Conservation (phyloP, 2,329 filamentous ascomycete genomes). For the Lecanicillium sp. region DNA sequence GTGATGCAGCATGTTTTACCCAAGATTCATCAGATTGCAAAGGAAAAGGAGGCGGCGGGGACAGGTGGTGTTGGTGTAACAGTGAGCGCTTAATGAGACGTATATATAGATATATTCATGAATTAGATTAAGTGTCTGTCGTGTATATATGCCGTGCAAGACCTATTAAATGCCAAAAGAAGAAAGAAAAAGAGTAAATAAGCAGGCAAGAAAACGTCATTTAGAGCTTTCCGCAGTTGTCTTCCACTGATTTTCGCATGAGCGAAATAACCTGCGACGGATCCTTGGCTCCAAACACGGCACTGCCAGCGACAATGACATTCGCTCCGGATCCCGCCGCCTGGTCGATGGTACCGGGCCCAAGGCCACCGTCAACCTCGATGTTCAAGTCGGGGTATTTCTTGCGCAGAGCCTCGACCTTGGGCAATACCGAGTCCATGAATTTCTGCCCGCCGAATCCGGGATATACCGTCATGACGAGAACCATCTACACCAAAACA, state of each 20-base stretch:
- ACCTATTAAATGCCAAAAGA: too few relatives aligned
- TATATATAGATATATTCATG: too few relatives aligned
- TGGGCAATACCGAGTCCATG: conserved; percentile 92
- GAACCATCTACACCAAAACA: conserved; percentile 65
- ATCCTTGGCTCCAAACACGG: conserved; percentile 87
- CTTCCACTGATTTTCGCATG: conserved; percentile 71
- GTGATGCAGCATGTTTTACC: neutral
- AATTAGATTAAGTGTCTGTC: too few relatives aligned
- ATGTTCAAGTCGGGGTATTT: conserved; percentile 91
- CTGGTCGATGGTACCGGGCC: conserved; percentile 81
- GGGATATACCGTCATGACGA: conserved; percentile 96
- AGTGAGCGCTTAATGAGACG: too few relatives aligned
- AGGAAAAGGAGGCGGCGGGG: too few relatives aligned
- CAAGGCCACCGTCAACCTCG: conserved; percentile 90
- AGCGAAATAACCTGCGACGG: conserved; percentile 79
- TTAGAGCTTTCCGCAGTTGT: conserved; percentile 33
- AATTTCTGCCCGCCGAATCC: conserved; percentile 98
- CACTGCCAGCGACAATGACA: conserved; percentile 94
- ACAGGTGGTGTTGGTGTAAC: too few relatives aligned
- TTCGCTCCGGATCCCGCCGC: conserved; percentile 94
- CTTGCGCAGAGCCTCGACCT: conserved; percentile 75
- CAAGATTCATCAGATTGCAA: too few relatives aligned
- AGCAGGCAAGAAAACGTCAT: too few relatives aligned
- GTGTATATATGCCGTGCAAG: too few relatives aligned
- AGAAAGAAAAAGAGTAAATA: too few relatives aligned